Evolutionary conservation across 805 yeast genomes (phyloP).

Genomic region (Yarrowia hollandica): DNA sequence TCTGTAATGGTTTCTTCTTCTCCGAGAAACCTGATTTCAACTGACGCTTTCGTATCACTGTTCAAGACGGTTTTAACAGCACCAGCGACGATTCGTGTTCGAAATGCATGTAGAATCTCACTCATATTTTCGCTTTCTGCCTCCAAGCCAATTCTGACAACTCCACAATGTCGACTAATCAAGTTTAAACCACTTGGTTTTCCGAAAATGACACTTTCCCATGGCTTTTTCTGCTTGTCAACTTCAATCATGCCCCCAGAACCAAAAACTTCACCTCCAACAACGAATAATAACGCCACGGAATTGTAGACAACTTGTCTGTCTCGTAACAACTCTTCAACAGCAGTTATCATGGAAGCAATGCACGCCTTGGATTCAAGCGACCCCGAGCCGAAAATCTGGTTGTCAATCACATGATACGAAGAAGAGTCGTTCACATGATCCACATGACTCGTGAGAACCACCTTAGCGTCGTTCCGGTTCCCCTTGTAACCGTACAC

Average conservation of each 20-base stretch:
- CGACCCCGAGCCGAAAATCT: background rate
- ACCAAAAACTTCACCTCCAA: background rate
- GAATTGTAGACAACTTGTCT: background rate
- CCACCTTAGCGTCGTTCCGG: background rate
- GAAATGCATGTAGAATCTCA: background rate
- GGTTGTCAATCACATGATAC: background rate
- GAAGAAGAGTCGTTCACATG: background rate
- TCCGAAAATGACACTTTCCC: conserved; percentile 2
- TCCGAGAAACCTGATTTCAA: background rate
- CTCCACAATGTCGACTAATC: background rate
- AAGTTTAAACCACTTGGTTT: background rate
- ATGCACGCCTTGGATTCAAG: background rate
- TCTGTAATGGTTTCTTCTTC: background rate
- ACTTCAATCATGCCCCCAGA: conserved; percentile 8
- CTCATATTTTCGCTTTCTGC: background rate
- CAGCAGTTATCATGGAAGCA: background rate
- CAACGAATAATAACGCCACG: background rate
- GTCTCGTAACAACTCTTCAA: background rate
- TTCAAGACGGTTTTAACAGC: background rate
- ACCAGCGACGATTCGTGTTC: background rate
- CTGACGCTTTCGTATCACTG: background rate
- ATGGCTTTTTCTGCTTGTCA: background rate
- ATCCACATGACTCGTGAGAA: background rate
- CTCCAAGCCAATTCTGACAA: background rate
- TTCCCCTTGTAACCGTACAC: background rate